Evolutionary conservation across 2,329 filamentous ascomycete genomes (phyloP), one percentile per base, ranked within the genome.

Genomic region (Colletotrichum gloeosporioides): DNA sequence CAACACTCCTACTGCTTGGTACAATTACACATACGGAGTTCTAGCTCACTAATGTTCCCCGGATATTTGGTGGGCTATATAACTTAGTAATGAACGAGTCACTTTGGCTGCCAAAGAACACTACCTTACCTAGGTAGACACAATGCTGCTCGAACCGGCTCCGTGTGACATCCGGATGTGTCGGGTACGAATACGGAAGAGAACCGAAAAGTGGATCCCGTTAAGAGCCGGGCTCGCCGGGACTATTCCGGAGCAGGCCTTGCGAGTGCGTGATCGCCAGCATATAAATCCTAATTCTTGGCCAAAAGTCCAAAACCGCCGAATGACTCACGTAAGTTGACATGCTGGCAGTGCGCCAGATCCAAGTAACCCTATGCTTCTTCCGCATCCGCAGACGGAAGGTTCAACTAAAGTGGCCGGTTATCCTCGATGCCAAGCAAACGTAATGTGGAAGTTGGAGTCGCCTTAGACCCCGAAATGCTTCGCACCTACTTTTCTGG

Each of bases 401-500:
- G 44, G 44, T 53, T 53, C 44, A 53, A 53, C 44, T 22, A 53
- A 68, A 18, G 65, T 57, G 36, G 13, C 63, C 69, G 63, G 39
- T 44, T 73, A 57, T 53, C 39, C 39, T 73, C 63, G 39, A 55
- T 39, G 69, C 69, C 57, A 73, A 75, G 63, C 36, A 63, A 39
- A 25, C 22, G 39, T 10, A 27, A 27, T 44, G 27, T 57, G 59
- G 71, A 22, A 22, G 39, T 57, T 32, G 44, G n/a, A 57, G 29
- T 59, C 39, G 39, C 27, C 12, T 32, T 16, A 27, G 49, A 29
- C 22, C 18, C 59, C 57, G 31, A 32, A 18, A 16, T 70, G 6
- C 44, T 74, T 75, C 63, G 62, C 73, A 75, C 73, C 73, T 75
- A 32, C 73, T 73, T 34, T 68, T 75, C 69, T 73, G 27, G 73